Percentiles rank a stretch among this genome's conserved stretches.
phyloP scores from a whole-genome alignment of 2,329 filamentous ascomycete species.

The Lecanicillium sp. region DNA sequence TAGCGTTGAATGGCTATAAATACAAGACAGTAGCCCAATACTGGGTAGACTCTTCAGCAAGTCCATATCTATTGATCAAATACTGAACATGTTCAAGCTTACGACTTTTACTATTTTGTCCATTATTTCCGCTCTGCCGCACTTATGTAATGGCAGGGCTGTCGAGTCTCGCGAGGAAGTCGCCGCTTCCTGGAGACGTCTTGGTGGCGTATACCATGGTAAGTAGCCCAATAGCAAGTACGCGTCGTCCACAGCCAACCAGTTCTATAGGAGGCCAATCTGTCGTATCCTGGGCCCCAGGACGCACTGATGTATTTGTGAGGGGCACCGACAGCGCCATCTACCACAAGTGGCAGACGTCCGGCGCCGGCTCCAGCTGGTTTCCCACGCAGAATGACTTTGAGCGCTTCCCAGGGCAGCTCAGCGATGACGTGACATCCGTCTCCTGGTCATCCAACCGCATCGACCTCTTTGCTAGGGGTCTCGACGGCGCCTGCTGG shows the following conservation, averaged over 20 bases:
- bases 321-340: constrained; percentile 16
- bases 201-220: constrained; percentile 6
- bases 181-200: background rate
- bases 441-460: constrained; percentile 17
- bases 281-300: constrained; percentile 16
- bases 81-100: too few species aligned
- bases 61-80: too few species aligned
- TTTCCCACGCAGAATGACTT: constrained; percentile 8
- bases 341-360: constrained; percentile 9
- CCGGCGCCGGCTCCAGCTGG: constrained; percentile 3
- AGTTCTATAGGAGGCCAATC: constrained; percentile 15
- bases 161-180: too few species aligned
- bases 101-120: too few species aligned
- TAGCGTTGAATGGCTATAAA: too few species aligned
- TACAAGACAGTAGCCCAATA: too few species aligned
- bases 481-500: constrained; percentile 14
- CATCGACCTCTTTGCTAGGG: constrained; percentile 17
- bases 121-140: too few species aligned
- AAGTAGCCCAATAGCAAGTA: too few species aligned
- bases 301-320: constrained; percentile 20
- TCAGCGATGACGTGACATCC: constrained; percentile 12
- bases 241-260: too few species aligned
- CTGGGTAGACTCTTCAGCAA: too few species aligned
- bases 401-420: constrained; percentile 13
- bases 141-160: too few species aligned